Conservation (phyloP, 345 rosid species). For the Camelina hispida region DNA sequence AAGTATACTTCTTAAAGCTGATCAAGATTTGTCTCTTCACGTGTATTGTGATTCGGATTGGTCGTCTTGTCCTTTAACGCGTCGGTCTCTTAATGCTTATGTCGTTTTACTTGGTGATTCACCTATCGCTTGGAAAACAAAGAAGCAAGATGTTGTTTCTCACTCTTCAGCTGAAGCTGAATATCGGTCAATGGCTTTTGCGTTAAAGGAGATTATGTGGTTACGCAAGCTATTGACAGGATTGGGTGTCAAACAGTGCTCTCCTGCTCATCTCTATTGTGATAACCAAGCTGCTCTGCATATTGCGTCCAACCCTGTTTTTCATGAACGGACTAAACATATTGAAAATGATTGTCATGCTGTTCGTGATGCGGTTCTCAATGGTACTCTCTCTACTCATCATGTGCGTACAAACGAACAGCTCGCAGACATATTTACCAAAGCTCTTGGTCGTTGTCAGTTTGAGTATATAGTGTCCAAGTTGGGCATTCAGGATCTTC, state of each 20-base stretch:
- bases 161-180: too few relatives aligned
- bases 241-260: neutral
- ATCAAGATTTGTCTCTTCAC: neutral
- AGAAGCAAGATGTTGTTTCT: too few relatives aligned
- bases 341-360: neutral
- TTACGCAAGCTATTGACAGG: neutral
- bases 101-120: neutral
- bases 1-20: neutral
- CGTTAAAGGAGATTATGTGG: neutral
- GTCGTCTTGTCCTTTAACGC: neutral
- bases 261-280: neutral
- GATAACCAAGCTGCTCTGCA: neutral
- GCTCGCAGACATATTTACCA: neutral
- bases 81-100: neutral
- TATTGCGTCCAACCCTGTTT: neutral
- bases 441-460: neutral
- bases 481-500: neutral
- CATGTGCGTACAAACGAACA: neutral
- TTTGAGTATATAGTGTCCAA: neutral
- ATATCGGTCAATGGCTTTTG: too few relatives aligned
- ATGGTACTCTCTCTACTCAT: neutral
- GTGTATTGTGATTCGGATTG: neutral
- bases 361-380: neutral
- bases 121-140: neutral
- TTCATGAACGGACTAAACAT: neutral